Conservation (phyloP, 768 basidiomycete species). For the Serendipita sp. region DNA sequence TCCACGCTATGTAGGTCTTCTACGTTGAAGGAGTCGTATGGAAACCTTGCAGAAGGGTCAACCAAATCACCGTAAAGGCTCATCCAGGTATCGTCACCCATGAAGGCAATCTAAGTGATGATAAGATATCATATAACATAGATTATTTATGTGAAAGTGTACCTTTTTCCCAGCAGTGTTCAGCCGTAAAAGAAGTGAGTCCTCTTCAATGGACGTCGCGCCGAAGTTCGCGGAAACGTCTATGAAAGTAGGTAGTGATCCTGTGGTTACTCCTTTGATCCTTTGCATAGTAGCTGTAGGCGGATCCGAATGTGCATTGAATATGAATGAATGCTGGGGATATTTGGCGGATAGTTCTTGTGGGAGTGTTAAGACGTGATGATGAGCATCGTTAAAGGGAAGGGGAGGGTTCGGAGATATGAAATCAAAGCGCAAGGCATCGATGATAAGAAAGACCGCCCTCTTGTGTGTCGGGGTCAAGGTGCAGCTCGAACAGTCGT, state of each 20-base stretch:
- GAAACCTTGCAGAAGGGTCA: slow-evolving; percentile 51
- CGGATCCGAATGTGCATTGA: slow-evolving; percentile 82
- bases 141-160: slow-evolving; percentile 12
- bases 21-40: slow-evolving; percentile 96
- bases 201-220: slow-evolving; percentile 70
- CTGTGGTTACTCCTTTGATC: slow-evolving; percentile 88
- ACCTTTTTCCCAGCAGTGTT: slow-evolving; percentile 43
- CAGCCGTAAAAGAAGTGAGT: slow-evolving; percentile 71
- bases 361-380: slow-evolving; percentile 70
- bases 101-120: slow-evolving; percentile 53
- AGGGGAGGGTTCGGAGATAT: slow-evolving; percentile 51
- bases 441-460: slow-evolving; percentile 75
- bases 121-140: slow-evolving; percentile 12
- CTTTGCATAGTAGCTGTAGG: slow-evolving; percentile 91
- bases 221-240: slow-evolving; percentile 91
- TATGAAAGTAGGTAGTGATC: slow-evolving; percentile 87
- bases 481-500: slow-evolving; percentile 31
- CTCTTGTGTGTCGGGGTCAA: slow-evolving; percentile 54
- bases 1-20: slow-evolving; percentile 96
- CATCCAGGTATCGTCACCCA: slow-evolving; percentile 97
- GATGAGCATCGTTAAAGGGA: slow-evolving; percentile 48
- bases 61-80: slow-evolving; percentile 71
- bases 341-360: slow-evolving; percentile 42
- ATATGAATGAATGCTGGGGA: slow-evolving; percentile 67
- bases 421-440: slow-evolving; percentile 89